Evolutionary conservation across 495 filamentous ascomycete species (phyloP).

Genomic region (Penicillium argentinense): DNA sequence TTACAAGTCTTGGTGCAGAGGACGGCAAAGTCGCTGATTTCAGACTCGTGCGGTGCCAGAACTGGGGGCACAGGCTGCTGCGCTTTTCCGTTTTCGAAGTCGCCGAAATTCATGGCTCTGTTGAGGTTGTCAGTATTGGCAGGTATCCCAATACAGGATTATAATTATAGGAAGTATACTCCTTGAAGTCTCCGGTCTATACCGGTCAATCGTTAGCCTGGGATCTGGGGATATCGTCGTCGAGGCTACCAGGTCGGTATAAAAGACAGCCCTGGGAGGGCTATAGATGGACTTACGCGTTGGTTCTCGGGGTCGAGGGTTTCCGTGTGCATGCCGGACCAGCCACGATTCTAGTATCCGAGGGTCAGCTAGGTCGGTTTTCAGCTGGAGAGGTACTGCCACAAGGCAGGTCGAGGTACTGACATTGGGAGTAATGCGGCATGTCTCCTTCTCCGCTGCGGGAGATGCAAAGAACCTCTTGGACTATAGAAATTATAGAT

Average conservation of each 20-base stretch:
- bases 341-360: conserved; percentile 77
- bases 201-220: neutral
- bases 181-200: conserved; percentile 89
- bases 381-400: too few species aligned
- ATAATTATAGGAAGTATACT: conserved; percentile 64
- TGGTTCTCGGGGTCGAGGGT: conserved; percentile 83
- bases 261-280: neutral
- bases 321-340: conserved; percentile 86
- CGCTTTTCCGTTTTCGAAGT: conserved; percentile 68
- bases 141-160: too few species aligned
- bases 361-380: too few species aligned
- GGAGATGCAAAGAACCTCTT: conserved; percentile 75
- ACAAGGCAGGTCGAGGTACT: conserved; percentile 8
- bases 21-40: conserved; percentile 63
- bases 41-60: conserved; percentile 57
- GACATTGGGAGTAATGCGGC: conserved; percentile 68
- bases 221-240: too few species aligned
- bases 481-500: conserved; percentile 51
- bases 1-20: conserved; percentile 73
- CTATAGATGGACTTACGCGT: conserved; percentile 51
- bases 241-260: too few species aligned
- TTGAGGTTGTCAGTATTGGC: conserved; percentile 6
- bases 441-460: conserved; percentile 67
- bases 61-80: conserved; percentile 75
- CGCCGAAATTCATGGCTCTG: conserved; percentile 91